phyloP scores from a whole-genome alignment of 495 filamentous ascomycete species.

The Jackrogersella minutella region DNA sequence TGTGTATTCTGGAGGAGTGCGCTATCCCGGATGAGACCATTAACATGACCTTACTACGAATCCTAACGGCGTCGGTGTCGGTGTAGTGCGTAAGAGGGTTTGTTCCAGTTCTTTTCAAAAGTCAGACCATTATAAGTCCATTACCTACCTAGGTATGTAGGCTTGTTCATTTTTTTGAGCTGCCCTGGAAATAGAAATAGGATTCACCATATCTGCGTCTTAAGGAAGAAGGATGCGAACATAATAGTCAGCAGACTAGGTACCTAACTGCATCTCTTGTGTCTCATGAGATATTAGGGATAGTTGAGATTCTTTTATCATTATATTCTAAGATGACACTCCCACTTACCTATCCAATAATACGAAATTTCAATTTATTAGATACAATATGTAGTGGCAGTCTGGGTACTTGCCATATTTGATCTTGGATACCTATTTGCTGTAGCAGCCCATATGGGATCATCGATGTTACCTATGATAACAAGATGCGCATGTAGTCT shows the following conservation, averaged over 20 bases:
- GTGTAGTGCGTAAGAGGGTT: slow-evolving; percentile 16
- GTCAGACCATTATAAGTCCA: slow-evolving; percentile 17
- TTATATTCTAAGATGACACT: too few species aligned
- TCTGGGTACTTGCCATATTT: too few species aligned
- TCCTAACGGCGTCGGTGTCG: slow-evolving; percentile 8
- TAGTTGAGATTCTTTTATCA: neutral
- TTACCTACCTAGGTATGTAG: slow-evolving; percentile 11
- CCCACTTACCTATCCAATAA: too few species aligned
- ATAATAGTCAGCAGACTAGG: slow-evolving; percentile 20
- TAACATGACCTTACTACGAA: slow-evolving; percentile 16
- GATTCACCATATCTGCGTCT: slow-evolving; percentile 21
- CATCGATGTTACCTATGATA: neutral
- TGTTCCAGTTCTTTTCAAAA: slow-evolving; percentile 11
- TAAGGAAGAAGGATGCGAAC: slow-evolving; percentile 31
- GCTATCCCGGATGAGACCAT: slow-evolving; percentile 20
- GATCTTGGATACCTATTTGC: too few species aligned
- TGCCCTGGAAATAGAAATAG: slow-evolving; percentile 26
- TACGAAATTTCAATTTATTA: slow-evolving; percentile 6
- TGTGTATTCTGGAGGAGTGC: neutral
- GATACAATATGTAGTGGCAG: too few species aligned
- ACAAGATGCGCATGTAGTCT: neutral
- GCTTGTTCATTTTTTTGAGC: slow-evolving; percentile 2
- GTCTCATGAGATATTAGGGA: slow-evolving; percentile 11
- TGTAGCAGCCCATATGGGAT: too few species aligned
- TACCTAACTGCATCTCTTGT: slow-evolving; percentile 3